A percentile compares a stretch with the other conserved stretches of the same genome.
Evolutionary conservation across 805 yeast genomes (phyloP).

Genomic region (Candida suzukii): DNA sequence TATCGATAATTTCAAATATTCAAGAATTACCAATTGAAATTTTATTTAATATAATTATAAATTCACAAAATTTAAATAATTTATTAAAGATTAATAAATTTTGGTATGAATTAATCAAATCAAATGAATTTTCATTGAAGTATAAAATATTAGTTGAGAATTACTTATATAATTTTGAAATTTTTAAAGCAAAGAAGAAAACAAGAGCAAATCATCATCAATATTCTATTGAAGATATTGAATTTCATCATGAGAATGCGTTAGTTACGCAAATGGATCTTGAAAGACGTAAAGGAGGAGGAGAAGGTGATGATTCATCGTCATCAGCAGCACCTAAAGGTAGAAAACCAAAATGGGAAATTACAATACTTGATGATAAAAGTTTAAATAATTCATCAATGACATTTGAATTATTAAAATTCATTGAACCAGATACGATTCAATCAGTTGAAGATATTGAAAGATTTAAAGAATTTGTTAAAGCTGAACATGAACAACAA

Average conservation of each 20-base stretch:
- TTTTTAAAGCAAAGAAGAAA: background rate
- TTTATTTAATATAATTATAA: constrained; percentile 9
- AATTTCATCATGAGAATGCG: constrained; percentile 11
- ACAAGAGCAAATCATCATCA: background rate
- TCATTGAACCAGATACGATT: constrained; percentile 7
- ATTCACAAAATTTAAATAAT: constrained; percentile 7
- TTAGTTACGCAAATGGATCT: constrained; percentile 10
- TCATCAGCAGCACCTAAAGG: constrained; percentile 3
- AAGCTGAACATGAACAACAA: background rate
- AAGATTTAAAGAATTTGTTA: background rate
- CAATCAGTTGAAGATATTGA: background rate
- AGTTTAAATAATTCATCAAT: constrained; percentile 3
- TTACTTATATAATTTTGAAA: background rate
- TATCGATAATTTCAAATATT: background rate
- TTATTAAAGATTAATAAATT: constrained; percentile 4
- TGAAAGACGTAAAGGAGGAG: background rate
- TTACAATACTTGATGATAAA: constrained; percentile 6
- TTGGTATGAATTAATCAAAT: constrained; percentile 5
- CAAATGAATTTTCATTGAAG: constrained; percentile 4
- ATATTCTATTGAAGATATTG: constrained; percentile 2
- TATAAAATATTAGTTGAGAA: background rate
- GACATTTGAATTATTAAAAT: constrained; percentile 1
- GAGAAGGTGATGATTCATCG: background rate
- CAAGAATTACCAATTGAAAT: constrained; percentile 12
- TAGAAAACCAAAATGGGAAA: constrained; percentile 1